Base-by-base conservation (phyloP, 2,329 filamentous ascomycete genomes). In the Tolypocladium guangdongense region DNA sequence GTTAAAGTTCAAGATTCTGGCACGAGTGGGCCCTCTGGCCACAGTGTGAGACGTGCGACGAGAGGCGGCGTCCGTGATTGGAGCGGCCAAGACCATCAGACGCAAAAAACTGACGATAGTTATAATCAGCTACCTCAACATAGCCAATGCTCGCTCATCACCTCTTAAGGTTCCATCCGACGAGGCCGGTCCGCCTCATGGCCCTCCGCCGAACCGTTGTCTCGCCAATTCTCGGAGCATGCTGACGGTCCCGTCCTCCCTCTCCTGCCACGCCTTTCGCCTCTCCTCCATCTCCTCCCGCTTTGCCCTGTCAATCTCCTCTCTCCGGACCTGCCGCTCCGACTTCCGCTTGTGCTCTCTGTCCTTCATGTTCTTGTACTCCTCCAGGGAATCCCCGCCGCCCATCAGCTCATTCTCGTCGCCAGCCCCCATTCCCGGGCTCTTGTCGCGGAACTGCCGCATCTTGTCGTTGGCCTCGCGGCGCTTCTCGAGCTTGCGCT, bases 401-500 rank as follows among this genome's bases (percentile, higher is more conserved):
- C 88, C 88, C 83, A 96, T 87, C 30, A 97, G 67, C 52, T 95
- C 87, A 18, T 74, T 74, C 14, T 95, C 91, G 0, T 78, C 78
- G 74, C 78, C 57, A 69, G 63, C 77, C 0, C 69, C 74, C 52
- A 66, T 74, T 0, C 81, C 83, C 0, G 84, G 81, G 14, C 83
- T 85, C 58, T 78, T 83, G 58, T 90, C 76, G 54, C 82, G 73
- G 64, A 95, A 96, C 12, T 80, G 78, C 30, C 83, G 80, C 74
- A 95, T 85, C 59, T 85, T 82, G 7, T 86, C 84, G 33, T 87
- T 86, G 6, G 80, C 74, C 57, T 87, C 86, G 36, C 78, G 80
- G 58, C 84, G 86, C 78, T 96, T 96, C 73, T 99, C 92, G 1
- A 97, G 77, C 63, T 83, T 81, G 12, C 92, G 83, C 71, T 96